These are phyloP conservation scores for Isochrysis galbana DNA, from an alignment of 78 protist species.

Conservation along the genomic window DNA sequence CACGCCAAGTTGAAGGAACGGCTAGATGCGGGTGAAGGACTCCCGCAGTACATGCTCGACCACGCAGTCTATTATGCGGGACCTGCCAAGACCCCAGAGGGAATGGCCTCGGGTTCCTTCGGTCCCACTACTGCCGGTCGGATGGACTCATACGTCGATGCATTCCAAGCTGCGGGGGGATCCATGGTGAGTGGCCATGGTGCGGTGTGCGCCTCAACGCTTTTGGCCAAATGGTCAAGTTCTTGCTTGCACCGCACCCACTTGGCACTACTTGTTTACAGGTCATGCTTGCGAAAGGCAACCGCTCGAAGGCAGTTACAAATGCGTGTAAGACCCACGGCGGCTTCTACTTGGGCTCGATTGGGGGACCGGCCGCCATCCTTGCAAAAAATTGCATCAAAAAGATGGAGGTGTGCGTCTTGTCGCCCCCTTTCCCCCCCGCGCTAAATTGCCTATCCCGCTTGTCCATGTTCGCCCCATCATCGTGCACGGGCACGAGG, in stretches of 20 bases:
- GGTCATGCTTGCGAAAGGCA: constrained; percentile 78
- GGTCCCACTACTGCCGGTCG: constrained; percentile 88
- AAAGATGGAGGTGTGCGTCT: background rate
- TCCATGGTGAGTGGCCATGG: background rate
- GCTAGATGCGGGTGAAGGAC: constrained; percentile 31
- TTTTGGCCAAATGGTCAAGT: too few species aligned
- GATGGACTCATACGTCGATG: constrained; percentile 79
- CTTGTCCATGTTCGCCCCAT: too few species aligned
- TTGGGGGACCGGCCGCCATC: constrained; percentile 90
- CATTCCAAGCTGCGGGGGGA: constrained; percentile 49
- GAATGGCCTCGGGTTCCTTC: constrained; percentile 74
- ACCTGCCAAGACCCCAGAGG: constrained; percentile 80
- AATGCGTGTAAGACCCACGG: constrained; percentile 78
- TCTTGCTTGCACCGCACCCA: background rate
- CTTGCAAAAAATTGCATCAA: constrained; percentile 10
- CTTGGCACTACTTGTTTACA: background rate
- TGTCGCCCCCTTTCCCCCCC: too few species aligned
- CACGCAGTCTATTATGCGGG: constrained; percentile 79
- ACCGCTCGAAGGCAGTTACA: constrained; percentile 73
- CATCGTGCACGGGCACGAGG: too few species aligned
- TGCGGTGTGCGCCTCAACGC: too few species aligned
- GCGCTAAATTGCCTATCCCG: too few species aligned
- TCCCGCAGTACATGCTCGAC: constrained; percentile 68
- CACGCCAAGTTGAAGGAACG: constrained; percentile 74
- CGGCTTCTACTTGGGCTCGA: constrained; percentile 90